These are phyloP conservation scores for Inga leiocalycina DNA, from an alignment of 306 rosid species.

Conservation along the genomic window DNA sequence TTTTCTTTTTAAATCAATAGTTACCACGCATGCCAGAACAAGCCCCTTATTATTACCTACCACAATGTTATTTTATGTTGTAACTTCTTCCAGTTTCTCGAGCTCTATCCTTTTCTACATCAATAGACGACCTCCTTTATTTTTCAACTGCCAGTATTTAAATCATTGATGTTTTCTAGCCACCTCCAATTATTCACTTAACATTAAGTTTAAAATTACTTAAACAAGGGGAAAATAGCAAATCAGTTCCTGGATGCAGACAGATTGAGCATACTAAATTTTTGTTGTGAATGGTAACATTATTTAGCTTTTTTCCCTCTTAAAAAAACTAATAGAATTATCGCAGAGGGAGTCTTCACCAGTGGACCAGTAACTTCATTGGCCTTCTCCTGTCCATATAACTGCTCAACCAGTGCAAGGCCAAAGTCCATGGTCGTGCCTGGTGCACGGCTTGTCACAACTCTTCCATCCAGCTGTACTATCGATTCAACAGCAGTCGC, in stretches of 20 bases:
- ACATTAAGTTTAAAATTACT: not conserved
- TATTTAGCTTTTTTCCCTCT: not conserved
- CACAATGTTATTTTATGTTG: not conserved
- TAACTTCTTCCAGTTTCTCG: not conserved
- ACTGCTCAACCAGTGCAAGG: constrained; percentile 73
- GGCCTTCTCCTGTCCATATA: constrained; percentile 85
- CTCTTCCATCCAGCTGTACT: constrained; percentile 84
- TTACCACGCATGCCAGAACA: not conserved
- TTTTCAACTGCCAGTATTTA: not conserved
- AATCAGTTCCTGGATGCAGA: not conserved
- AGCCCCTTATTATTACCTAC: not conserved
- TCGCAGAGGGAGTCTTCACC: constrained; percentile 49
- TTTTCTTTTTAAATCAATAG: not conserved
- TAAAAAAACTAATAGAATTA: constrained; percentile 7
- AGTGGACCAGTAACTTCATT: constrained; percentile 84
- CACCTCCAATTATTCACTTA: not conserved
- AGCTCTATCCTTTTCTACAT: not conserved
- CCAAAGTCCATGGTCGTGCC: constrained; percentile 92
- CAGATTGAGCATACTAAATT: constrained; percentile 5
- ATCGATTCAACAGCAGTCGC: constrained; percentile 78
- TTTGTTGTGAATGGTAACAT: not conserved
- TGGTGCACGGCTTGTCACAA: constrained; percentile 86
- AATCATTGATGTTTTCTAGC: not conserved
- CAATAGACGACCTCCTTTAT: not conserved
- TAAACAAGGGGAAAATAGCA: not conserved